phyloP scores from a whole-genome alignment of 2,329 filamentous ascomycete genomes.

The Rhynchosporium secalis region DNA sequence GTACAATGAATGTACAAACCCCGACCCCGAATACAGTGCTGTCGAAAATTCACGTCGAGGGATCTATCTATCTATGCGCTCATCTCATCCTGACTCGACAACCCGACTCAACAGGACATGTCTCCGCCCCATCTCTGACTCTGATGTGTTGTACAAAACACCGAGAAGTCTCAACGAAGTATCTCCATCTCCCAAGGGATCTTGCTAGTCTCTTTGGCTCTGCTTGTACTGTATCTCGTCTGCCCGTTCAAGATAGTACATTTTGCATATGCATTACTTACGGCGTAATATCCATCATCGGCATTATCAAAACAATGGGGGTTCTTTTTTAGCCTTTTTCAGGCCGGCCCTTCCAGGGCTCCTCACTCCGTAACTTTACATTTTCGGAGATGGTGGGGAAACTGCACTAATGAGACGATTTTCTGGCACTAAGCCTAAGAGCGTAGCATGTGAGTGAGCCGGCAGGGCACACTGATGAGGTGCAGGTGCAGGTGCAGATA shows the following conservation, averaged over 20 bases:
- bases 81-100: background rate
- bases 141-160: background rate
- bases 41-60: background rate
- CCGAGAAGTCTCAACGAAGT: too few species aligned
- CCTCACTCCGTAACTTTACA: background rate
- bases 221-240: background rate
- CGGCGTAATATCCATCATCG: background rate
- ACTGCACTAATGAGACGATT: background rate
- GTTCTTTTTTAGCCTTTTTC: background rate
- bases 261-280: background rate
- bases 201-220: background rate
- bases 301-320: background rate
- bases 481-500: background rate
- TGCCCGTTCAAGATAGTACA: background rate
- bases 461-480: conserved; percentile 1
- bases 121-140: background rate
- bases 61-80: background rate
- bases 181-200: background rate
- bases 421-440: background rate
- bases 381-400: conserved; percentile 1
- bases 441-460: background rate
- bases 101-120: background rate
- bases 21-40: background rate
- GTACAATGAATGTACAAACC: too few species aligned
- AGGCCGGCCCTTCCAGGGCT: background rate